Evolutionary conservation across 352 stramenopile genomes (phyloP).

Genomic region (Phytophthora constricta): DNA sequence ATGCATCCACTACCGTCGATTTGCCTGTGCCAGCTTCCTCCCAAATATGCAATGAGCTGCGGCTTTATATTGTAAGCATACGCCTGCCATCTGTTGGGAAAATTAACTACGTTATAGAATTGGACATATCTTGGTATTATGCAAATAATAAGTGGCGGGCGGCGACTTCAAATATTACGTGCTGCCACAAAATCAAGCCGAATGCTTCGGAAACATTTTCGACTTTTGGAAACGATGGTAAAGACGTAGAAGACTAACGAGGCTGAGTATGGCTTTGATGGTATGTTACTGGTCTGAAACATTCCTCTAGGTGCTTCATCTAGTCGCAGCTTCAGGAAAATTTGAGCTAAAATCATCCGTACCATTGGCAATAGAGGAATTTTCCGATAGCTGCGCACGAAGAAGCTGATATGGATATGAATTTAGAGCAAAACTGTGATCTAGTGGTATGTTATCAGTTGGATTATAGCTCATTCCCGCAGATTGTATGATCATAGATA

Average conservation of each 20-base stretch:
- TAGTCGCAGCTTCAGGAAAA: neutral
- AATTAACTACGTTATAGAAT: neutral
- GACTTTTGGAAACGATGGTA: neutral
- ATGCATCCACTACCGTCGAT: neutral
- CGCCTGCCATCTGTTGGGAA: neutral
- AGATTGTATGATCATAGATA: too few relatives aligned
- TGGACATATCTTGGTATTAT: neutral
- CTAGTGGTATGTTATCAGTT: too few relatives aligned
- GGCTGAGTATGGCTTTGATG: neutral
- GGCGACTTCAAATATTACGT: neutral
- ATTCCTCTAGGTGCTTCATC: neutral
- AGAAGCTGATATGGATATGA: too few relatives aligned
- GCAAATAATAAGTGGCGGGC: neutral
- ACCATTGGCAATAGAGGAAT: neutral
- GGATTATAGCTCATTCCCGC: too few relatives aligned
- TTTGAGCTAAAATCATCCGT: neutral
- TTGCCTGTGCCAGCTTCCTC: neutral
- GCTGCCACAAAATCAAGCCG: neutral
- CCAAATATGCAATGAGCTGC: neutral
- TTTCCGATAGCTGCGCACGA: too few relatives aligned
- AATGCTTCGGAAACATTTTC: neutral
- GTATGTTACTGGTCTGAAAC: neutral
- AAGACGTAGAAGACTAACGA: neutral
- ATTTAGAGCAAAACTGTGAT: too few relatives aligned
- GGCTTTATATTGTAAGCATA: neutral